Evolutionary conservation across 345 rosid species (phyloP), one percentile per base, ranked within the genome.

Genomic region (Euclidium syriacum): DNA sequence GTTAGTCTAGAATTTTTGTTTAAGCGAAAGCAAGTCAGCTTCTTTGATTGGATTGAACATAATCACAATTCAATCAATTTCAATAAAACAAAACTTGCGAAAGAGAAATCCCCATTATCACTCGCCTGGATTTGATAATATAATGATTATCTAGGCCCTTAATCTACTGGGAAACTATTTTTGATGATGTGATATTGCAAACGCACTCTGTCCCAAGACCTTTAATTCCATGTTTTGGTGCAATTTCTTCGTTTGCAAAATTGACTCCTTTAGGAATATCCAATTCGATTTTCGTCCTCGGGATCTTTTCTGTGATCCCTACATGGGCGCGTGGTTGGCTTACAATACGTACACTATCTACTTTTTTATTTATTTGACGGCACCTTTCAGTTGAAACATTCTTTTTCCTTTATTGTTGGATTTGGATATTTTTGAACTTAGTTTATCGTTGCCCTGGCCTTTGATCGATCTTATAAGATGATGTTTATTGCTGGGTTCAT

Each of bases 171-270:
- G 34, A 70, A 35, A 43, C 27, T 18, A 0, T 18, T n/a, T 15
- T 15, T 10, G 3, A 1, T 19, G 16, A 22, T 33, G 3, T 5
- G n/a, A n/a, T 14, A 2, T 11, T 4, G 74, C 74, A 70, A 70
- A 70, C 74, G 74, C 74, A 61, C 74, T 70, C 74, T 70, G 68
- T 60, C 74, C 68, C 74, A 62, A 70, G 56, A 70, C 74, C 62
- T 3, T 61, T 61, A 60, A 52, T 51, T 39, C 60, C 64, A 57
- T 68, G 73, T 59, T 60, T 68, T 68, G 73, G 73, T 68, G 73
- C 73, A 68, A 68, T 68, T 68, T 68, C 73, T 68, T 68, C 73
- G 73, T 68, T 68, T 68, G 73, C 73, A 32, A 68, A 18, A 68
- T 59, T 68, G 54, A 68, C 1, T 29, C 11, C 2, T 30, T 41